Evolutionary conservation across 2,329 filamentous ascomycete genomes (phyloP), one percentile per base, ranked within the genome.

Genomic region (Neoarthrinium moseri): DNA sequence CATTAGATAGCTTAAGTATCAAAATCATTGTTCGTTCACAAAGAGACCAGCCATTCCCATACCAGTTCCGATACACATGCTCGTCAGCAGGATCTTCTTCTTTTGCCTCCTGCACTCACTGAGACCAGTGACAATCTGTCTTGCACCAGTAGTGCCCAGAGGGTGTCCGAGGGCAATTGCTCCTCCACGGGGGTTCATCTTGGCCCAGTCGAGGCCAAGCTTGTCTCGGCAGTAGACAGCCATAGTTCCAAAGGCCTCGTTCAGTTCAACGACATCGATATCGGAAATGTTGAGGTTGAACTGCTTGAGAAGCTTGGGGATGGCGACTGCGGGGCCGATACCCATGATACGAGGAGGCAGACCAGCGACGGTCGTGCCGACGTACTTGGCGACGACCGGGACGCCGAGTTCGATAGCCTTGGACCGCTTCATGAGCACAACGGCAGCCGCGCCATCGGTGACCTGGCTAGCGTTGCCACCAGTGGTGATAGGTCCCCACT

Each of bases 221-320:
- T 74, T 81, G 59, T 90, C 78, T 45, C 87, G 72, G 71, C 91
- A 96, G 80, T 96, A 97, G 23, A 96, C 91, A 1, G 90, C 91
- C 94, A 97, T 97, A 43, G 88, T 94, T 18, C 91, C 92, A 61
- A 99, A 99, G 2, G 94, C 94, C 78, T 99, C 94, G 74, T 99
- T 99, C 63, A 99, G 72, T 78, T 97, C 94, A 57, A 92, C 77
- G 27, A 97, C 79, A 62, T 99, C 94, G 51, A 94, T 81, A 58
- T 97, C 94, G 48, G 86, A 80, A 44, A 95, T 74, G 20, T 78
- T 81, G 50, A 99, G 70, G 69, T 86, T 83, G 78, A 86, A 84
- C 72, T 94, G 86, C 62, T 71, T 70, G 36, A 99, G 80, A 23
- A 99, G 83, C 81, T 99, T 99, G 52, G 83, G 83, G 52, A 87